Base-by-base conservation (phyloP, 176 grass and related monocot species). In the Aegilops sharonensis region DNA sequence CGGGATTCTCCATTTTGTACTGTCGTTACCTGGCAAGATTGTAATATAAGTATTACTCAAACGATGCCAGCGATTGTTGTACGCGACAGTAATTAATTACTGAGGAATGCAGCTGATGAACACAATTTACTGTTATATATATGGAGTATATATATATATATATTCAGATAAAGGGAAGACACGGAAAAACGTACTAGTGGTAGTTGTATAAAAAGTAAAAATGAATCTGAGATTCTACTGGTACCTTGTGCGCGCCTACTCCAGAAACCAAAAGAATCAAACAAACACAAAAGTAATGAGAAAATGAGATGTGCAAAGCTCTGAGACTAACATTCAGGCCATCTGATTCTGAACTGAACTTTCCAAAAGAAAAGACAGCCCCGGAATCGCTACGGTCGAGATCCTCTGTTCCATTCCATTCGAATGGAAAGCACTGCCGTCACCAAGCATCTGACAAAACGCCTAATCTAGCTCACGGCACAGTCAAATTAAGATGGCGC, bases 1-100 rank as follows among this genome's bases (percentile, higher is more conserved):
- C 79, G 65, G 68, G 80, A 0, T 89, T 93, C 23, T 90, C 93
- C 45, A 98, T 93, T 81, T 54, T 91, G 87, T 14, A 42, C 48
- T 17, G 48, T 6, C 27, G 27, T 60, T 10, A 39, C 69, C 64
- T 20, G 23, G 60, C 72, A 23, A 27, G 7, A n/a, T 61, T 47
- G 45, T 47, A 11, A 83, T 78, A 66, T 83, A 43, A 43, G 31
- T 11, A 78, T n/a, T 63, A 48, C 43, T 78, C 56, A 57, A 25
- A 62, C 45, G 47, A 79, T 54, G 72, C 78, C 6, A 17, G 39
- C 15, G 52, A 47, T 21, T 65, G 12, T 23, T 65, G 35, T 54
- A 65, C 61, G 18, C 11, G 34, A 54, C 6, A 52, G 36, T 57
- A 61, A n/a, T 21, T 73, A 18, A 7, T 7, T 20, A 2, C 50